These are phyloP conservation scores for Carnegiea gigantea DNA, from an alignment of 179 eudicot genomes.

Conservation along the genomic window DNA sequence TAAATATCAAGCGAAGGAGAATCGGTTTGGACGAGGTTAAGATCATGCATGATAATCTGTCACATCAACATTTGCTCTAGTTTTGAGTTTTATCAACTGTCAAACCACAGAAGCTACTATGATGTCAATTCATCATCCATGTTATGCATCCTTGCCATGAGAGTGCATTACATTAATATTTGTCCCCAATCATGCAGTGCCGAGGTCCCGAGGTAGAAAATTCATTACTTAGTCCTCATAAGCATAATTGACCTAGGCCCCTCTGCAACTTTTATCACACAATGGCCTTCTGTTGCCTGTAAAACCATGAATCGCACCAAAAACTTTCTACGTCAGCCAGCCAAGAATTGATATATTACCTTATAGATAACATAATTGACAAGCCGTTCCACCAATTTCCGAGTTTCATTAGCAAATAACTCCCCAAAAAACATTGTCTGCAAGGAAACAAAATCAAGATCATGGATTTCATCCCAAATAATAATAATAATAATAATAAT, in stretches of 20 bases:
- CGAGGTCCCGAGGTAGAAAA: not conserved
- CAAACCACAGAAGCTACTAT: not conserved
- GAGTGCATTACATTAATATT: not conserved
- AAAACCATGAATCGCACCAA: not conserved
- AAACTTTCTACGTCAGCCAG: not conserved
- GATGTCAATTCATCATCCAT: too few relatives aligned
- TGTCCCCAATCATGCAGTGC: not conserved
- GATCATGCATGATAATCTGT: not conserved
- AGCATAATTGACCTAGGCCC: not conserved
- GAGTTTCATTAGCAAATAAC: constrained; percentile 68
- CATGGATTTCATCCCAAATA: not conserved
- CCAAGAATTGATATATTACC: constrained; percentile 38
- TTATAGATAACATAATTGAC: constrained; percentile 86
- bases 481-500: too few relatives aligned
- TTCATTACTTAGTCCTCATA: not conserved
- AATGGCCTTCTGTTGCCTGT: not conserved
- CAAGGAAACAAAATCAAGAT: constrained; percentile 19
- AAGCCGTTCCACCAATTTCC: constrained; percentile 82
- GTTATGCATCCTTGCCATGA: not conserved
- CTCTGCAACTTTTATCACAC: not conserved
- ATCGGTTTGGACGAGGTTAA: not conserved
- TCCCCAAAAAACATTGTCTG: constrained; percentile 86
- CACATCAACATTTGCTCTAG: not conserved
- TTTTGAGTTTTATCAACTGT: not conserved
- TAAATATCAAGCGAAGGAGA: not conserved